phyloP scores from a whole-genome alignment of 768 basidiomycete genomes.

The Psilocybe cubensis region DNA sequence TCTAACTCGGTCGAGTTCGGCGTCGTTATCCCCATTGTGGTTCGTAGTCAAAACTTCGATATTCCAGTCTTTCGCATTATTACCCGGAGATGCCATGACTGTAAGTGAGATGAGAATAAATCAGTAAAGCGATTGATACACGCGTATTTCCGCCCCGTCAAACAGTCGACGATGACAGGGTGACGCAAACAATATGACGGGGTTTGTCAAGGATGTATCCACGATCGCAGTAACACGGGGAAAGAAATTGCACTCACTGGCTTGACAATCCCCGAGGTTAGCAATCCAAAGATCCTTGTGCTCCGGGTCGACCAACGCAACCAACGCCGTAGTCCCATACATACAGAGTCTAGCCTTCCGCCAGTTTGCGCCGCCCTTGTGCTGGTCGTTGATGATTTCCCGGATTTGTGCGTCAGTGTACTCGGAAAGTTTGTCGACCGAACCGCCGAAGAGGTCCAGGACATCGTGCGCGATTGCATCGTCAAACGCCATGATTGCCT shows the following conservation, averaged over 20 bases:
- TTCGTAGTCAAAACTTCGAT: constrained; percentile 62
- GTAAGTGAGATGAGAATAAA: constrained; percentile 7
- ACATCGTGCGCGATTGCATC: constrained; percentile 71
- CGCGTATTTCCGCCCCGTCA: constrained; percentile 5
- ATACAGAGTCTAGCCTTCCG: constrained; percentile 71
- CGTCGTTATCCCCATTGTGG: constrained; percentile 73
- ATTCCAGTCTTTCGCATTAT: constrained; percentile 53
- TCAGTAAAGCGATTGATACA: constrained; percentile 1
- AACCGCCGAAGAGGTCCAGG: constrained; percentile 62
- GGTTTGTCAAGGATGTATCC: neutral
- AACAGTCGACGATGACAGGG: neutral
- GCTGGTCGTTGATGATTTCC: constrained; percentile 65
- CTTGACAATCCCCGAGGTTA: constrained; percentile 82
- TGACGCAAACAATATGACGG: neutral
- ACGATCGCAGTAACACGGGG: neutral
- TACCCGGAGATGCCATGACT: constrained; percentile 57
- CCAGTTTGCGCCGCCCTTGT: constrained; percentile 60
- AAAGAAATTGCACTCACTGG: constrained; percentile 52
- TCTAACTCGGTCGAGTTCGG: constrained; percentile 66
- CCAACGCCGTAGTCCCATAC: constrained; percentile 79
- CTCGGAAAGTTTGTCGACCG: constrained; percentile 46
- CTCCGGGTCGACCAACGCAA: constrained; percentile 73
- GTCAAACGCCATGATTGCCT: constrained; percentile 64
- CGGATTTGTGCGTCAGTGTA: constrained; percentile 62
- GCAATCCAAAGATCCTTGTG: constrained; percentile 77